These are phyloP conservation scores for Fusarium clavum DNA, from an alignment of 2,329 filamentous ascomycete genomes.

Conservation along the genomic window DNA sequence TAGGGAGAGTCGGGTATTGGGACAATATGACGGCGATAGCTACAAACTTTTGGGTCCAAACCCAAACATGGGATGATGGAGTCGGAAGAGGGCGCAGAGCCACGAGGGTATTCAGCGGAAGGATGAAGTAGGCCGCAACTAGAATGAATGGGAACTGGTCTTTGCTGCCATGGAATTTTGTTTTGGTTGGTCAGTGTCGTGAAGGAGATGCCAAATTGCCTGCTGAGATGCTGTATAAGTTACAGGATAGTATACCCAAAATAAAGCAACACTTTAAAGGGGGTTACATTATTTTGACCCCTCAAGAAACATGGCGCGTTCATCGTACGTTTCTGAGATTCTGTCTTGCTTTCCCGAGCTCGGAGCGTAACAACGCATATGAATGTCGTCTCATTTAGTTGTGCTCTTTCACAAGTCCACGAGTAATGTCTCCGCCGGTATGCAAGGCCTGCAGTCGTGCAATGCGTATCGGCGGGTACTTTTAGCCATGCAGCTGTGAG, in stretches of 20 bases:
- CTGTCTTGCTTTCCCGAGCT: background rate
- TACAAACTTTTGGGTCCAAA: background rate
- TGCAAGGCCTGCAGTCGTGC: background rate
- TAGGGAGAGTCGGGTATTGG: background rate
- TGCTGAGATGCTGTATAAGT: background rate
- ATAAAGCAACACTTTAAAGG: background rate
- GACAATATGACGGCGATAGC: background rate
- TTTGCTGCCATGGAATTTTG: slow-evolving; percentile 1
- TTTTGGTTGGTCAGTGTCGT: background rate
- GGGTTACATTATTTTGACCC: background rate
- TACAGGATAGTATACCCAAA: background rate
- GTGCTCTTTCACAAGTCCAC: background rate
- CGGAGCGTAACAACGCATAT: slow-evolving; percentile 3
- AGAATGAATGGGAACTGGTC: slow-evolving; percentile 38
- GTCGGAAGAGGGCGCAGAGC: background rate
- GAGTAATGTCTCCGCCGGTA: slow-evolving; percentile 14
- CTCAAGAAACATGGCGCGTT: background rate
- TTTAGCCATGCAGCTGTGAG: slow-evolving; percentile 5
- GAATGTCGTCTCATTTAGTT: background rate
- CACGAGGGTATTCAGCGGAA: slow-evolving; percentile 4
- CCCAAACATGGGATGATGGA: background rate
- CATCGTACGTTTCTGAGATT: background rate
- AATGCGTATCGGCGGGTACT: slow-evolving; percentile 3
- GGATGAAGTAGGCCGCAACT: slow-evolving; percentile 25
- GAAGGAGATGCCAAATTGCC: background rate